Evolutionary conservation across 225 moss, liverwort and hornwort species (phyloP), one percentile per base, ranked within the genome.

Genomic region (Lunularia cruciata): DNA sequence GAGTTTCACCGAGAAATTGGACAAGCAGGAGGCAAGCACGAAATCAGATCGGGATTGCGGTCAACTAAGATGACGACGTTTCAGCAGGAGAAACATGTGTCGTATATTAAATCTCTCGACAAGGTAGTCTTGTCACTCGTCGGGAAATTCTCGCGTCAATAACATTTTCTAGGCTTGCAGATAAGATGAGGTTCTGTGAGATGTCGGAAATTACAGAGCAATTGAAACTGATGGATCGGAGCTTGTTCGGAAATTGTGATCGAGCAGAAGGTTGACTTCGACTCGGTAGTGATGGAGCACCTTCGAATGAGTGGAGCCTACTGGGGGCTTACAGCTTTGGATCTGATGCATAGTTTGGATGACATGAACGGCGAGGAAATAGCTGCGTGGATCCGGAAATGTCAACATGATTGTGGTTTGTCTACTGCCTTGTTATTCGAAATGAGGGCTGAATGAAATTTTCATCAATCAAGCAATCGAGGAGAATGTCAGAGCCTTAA

Each of bases 221-320:
- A n/a, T 14, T 33, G 37, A 22, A 5, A 11, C 31, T 73, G 16
- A 0, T 7, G 14, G 36, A 15, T 52, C 38, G 8, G 32, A 5
- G 33, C 27, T 65, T 34, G 19, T 32, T 47, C 43, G 16, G 38
- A 6, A 38, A 20, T 76, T 23, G 27, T 49, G 32, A 16, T 47
- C 12, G 52, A 76, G 82, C 66, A 86, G 89, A 87, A 84, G 48
- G 47, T 81, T 35, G 92, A 89, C 75, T 89, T 91, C 22, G 89
- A 89, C 40, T 83, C 92, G 2, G 75, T 92, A 39, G 86, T 87
- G 40, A 86, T 92, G 92, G 95, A 95, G 79, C 95, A 92, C 62
- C 85, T 95, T 63, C 88, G 92, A 37, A 92, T 95, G 92, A 90
- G 80, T 68, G 95, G 95, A 57, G 83, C 92, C 14, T 95, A 84